Base-by-base conservation (phyloP, 1,284 basidiomycete species). In the Trametes polyzona region DNA sequence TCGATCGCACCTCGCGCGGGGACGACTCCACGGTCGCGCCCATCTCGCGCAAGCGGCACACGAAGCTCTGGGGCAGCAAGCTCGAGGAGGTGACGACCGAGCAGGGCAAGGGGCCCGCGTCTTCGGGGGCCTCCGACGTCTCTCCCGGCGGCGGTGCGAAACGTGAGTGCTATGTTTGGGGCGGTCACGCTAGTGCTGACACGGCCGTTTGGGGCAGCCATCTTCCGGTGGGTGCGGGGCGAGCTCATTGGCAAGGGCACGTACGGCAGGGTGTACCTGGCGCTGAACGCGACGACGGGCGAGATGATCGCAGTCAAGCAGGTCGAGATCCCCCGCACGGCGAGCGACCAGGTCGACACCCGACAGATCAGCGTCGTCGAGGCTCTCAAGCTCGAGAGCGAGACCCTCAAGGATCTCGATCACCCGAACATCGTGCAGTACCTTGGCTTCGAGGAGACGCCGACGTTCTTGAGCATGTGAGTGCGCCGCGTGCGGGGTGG, bases 261-360 rank as follows among this genome's bases (percentile, higher is more conserved):
- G 4, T 99, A 96, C 69, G 96, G 96, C 7, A 86, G 92, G 47
- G 97, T 99, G 27, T 99, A 98, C 69, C 86, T 98, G 47, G 97
- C 95, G 17, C 79, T 99, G 61, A 99, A 99, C 72, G 94, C 93
- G n/a, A 96, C 94, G 1, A 98, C 96, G 0, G 96, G 96, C 55
- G 96, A 99, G 74, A 96, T 98, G 92, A 96, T 99, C 66, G 97
- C 97, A 7, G 97, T 99, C 65, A 99, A 99, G 76, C 97, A 99
- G 75, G 97, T 99, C 47, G 96, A 98, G 73, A 83, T 96, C 56
- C 96, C 96, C 1, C 86, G 87, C 47, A 96, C 95, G 1, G 86
- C 88, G 12, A 92, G 89, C 66, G 96, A 99, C 76, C 91, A 90
- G 70, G 89, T 88, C 66, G 95, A 98, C 70, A 81, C 84, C 23